Conservation (phyloP, 1,139 yeast species). For the Candida buenavistaensis region DNA sequence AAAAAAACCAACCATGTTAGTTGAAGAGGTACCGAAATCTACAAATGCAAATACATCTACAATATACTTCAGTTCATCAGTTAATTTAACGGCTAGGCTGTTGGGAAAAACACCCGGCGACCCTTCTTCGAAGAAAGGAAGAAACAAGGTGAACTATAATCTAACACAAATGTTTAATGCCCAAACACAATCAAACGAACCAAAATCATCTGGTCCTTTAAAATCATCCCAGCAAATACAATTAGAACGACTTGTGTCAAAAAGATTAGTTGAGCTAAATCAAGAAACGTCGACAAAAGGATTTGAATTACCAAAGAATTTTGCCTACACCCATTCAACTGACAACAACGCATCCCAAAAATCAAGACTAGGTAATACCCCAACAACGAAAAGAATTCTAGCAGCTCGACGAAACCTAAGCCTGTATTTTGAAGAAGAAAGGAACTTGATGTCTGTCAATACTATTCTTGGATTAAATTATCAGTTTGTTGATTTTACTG, state of each 20-base stretch:
- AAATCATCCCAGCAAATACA: constrained; percentile 47
- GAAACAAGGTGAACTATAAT: constrained; percentile 49
- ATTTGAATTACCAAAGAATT: constrained; percentile 46
- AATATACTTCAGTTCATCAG: constrained; percentile 45
- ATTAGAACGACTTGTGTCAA: constrained; percentile 40
- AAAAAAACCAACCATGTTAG: no score
- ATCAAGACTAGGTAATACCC: constrained; percentile 44
- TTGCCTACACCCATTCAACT: constrained; percentile 33
- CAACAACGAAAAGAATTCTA: constrained; percentile 44
- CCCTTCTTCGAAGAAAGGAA: constrained; percentile 18
- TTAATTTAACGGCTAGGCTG: constrained; percentile 45
- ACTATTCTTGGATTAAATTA: constrained; percentile 41
- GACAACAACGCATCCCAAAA: constrained; percentile 22
- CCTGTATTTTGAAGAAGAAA: constrained; percentile 49
- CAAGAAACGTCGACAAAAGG: constrained; percentile 29
- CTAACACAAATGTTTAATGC: constrained; percentile 46
- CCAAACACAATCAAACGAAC: constrained; percentile 36
- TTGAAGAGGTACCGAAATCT: constrained; percentile 46
- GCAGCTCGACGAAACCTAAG: constrained; percentile 48
- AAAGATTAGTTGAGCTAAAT: constrained; percentile 37
- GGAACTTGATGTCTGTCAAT: constrained; percentile 44
- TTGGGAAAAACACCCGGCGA: constrained; percentile 15
- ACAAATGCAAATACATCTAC: constrained; percentile 35
- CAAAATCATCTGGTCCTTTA: constrained; percentile 28
- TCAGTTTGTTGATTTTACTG: constrained; percentile 40